Percentiles rank a stretch among this genome's conserved stretches.
phyloP scores from a whole-genome alignment of 345 rosid species.

The Noccaea caerulescens region DNA sequence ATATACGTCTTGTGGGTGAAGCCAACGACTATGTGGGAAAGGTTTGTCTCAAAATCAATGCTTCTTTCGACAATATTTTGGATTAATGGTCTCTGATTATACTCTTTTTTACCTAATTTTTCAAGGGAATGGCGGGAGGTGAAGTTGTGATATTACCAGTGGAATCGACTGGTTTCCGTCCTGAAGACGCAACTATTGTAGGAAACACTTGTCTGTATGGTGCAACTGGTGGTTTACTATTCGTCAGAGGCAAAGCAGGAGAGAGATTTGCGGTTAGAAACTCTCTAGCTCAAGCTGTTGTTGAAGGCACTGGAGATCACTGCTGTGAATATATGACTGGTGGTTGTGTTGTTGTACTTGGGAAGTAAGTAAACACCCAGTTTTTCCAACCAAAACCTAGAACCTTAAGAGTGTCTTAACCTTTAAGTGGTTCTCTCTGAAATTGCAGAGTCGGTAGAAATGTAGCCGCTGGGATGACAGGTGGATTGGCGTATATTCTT shows the following conservation, averaged over 20 bases:
- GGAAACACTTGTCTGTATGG: conserved; percentile 98
- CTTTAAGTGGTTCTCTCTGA: background rate
- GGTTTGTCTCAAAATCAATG: conserved; percentile 50
- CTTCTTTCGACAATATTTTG: background rate
- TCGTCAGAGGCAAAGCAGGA: conserved; percentile 95
- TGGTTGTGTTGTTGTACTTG: conserved; percentile 94
- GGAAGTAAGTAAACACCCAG: conserved; percentile 70
- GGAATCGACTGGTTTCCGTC: conserved; percentile 73
- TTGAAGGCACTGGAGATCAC: conserved; percentile 99
- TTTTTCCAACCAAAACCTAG: background rate
- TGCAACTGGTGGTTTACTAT: conserved; percentile 95
- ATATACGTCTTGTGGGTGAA: conserved; percentile 89
- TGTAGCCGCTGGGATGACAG: conserved; percentile 99
- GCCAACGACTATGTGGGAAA: conserved; percentile 98
- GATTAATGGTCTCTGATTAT: background rate
- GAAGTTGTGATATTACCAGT: conserved; percentile 86
- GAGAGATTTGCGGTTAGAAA: conserved; percentile 98
- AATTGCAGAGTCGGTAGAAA: conserved; percentile 93
- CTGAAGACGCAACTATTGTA: conserved; percentile 94
- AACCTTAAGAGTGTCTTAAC: background rate
- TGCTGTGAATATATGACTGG: conserved; percentile 99
- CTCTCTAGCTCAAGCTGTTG: conserved; percentile 94
- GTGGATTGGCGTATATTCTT: conserved; percentile 90
- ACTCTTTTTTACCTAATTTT: conserved; percentile 1
- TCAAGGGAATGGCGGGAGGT: conserved; percentile 98